Evolutionary conservation across 2,329 filamentous ascomycete species (phyloP), one percentile per base, ranked within the genome.

Genomic region (Orbilia quercus): DNA sequence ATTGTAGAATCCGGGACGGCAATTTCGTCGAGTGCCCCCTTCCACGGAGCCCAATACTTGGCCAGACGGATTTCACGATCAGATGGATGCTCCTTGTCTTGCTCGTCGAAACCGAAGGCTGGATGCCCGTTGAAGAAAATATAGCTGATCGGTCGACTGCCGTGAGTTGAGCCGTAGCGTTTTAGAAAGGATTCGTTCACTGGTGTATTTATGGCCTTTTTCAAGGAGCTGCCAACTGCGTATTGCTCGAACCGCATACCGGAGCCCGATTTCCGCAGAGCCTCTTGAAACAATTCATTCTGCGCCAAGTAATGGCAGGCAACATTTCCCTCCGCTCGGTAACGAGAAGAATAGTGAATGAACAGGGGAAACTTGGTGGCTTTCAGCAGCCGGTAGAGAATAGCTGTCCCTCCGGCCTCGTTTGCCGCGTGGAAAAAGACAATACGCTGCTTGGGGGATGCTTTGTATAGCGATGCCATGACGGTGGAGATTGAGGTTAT

Each of bases 1-100:
- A 66, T 5, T n/a, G 14, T 22, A 60, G 60, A 11, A 1, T 23
- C 7, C 36, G n/a, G 14, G 42, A 66, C 28, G 1, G 50, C 42
- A 28, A 45, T 48, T 2, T 9, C 34, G 7, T 31, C 18, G 11
- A 73, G 48, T 2, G 69, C 55, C 7, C 54, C 60, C 25, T 1
- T 14, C n/a, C 55, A 73, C 9, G 69, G 69, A n/a, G 54, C 38
- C 69, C 69, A 73, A 20, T 66, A 58, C 23, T 62, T 65, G 20
- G 44, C 22, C 1, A 73, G 28, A 2, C 69, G 36, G 7, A 25
- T 3, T 9, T 50, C n/a, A n/a, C n/a, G n/a, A n/a, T n/a, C n/a
- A n/a, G n/a, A n/a, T n/a, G n/a, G 7, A 23, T 60, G 47, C 7
- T 7, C 1, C 1, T 7, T 12, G 2, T n/a, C n/a, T 2, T 11